A percentile compares a stretch with the other conserved stretches of the same genome.
Evolutionary conservation across 2,329 filamentous ascomycete genomes (phyloP).

Genomic region (Coniochaeta ligniaria): DNA sequence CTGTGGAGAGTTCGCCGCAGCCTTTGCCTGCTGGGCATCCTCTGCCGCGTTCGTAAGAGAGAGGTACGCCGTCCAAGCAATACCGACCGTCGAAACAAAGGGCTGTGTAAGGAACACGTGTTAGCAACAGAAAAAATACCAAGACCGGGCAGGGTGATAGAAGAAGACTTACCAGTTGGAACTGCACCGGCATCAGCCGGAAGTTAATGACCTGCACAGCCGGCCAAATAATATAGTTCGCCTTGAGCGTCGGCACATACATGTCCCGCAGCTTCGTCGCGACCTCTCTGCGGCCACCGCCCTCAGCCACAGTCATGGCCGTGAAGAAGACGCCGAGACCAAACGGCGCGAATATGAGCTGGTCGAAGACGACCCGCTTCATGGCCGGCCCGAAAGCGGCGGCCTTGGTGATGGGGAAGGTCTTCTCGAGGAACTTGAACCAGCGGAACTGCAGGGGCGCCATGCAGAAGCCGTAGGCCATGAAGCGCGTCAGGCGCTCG

Average conservation of each 20-base stretch:
- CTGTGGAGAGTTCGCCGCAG: background rate
- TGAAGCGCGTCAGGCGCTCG: slow-evolving; percentile 87
- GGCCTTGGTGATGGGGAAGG: slow-evolving; percentile 79
- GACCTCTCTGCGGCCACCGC: slow-evolving; percentile 75
- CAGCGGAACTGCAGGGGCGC: slow-evolving; percentile 92
- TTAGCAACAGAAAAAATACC: background rate
- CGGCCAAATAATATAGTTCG: slow-evolving; percentile 94
- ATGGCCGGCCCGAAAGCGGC: slow-evolving; percentile 69
- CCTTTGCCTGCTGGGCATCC: slow-evolving; percentile 37
- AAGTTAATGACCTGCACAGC: slow-evolving; percentile 97
- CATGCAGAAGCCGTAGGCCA: slow-evolving; percentile 96
- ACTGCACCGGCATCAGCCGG: slow-evolving; percentile 86
- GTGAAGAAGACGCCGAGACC: slow-evolving; percentile 87
- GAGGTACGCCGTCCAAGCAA: slow-evolving; percentile 95
- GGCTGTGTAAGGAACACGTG: slow-evolving; percentile 49
- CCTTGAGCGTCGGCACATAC: slow-evolving; percentile 88
- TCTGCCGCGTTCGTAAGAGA: slow-evolving; percentile 86
- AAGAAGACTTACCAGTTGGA: slow-evolving; percentile 72
- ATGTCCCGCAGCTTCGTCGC: slow-evolving; percentile 84
- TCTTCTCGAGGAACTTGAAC: slow-evolving; percentile 77
- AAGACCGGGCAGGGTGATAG: background rate
- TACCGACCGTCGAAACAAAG: slow-evolving; percentile 92
- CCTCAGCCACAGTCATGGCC: slow-evolving; percentile 93
- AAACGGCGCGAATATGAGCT: slow-evolving; percentile 86
- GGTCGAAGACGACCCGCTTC: slow-evolving; percentile 88